Evolutionary conservation across 768 basidiomycete genomes (phyloP), one percentile per base, ranked within the genome.

Genomic region (Boletus barrowsii): DNA sequence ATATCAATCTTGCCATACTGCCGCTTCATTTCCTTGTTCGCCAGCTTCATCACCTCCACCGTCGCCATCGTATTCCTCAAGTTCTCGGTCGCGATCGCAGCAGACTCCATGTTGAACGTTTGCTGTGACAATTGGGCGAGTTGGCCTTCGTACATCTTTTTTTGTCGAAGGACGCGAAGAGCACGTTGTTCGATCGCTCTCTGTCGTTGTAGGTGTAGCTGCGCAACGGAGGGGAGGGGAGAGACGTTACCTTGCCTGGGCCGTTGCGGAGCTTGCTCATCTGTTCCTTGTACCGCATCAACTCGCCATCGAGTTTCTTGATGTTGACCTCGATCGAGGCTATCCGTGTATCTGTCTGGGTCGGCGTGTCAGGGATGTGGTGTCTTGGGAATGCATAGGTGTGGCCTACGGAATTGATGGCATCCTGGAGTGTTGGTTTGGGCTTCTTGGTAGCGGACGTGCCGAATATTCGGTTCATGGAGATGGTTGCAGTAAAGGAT

Each of bases 1-100:
- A 99, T 84, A 66, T 99, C 87, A 59, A 98, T 86, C 77, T 94
- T 97, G 22, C 95, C 95, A 67, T 98, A 99, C 74, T 98, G 95
- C 70, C 89, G 93, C 75, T 84, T 84, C 74, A 99, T 81, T 71
- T 98, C 95, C 76, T 95, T 98, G 75, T 98, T 98, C 17, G 97
- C 95, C 17, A 80, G 66, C 68, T 93, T 84, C 94, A 99, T 98
- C 6, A 94, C 97, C 60, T 97, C 93, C 29, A 98, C 84, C 0
- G 97, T 98, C 13, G 93, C 96, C 96, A 99, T 98, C 64, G 97
- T 98, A 69, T 98, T 98, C 59, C 93, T 85, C 64, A 98, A 72
- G 72, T 98, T 98, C 75, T 98, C 97, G n/a, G 96, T 98, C 10
- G 92, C 87, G 64, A 98, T 84, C 14, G 90, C 83, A 13, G 95